Base-by-base conservation (phyloP, 2,329 filamentous ascomycete species). In the Sporothrix curviconia region DNA sequence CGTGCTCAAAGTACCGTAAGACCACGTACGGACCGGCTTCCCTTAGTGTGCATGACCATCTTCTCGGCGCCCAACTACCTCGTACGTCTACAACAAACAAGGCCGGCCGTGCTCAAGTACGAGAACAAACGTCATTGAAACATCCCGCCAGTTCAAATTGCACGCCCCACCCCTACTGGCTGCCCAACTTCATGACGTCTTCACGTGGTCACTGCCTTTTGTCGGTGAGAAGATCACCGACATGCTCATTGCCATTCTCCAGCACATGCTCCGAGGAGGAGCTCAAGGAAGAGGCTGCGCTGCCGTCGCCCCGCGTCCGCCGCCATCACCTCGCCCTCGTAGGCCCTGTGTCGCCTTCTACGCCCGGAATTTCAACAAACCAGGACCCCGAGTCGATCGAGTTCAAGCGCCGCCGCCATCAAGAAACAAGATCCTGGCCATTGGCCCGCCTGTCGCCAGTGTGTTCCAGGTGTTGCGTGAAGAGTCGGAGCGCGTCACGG, bases 71-170 rank as follows among this genome's bases (percentile, higher is more conserved):
- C 94, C 37, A 99, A 99, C 74, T 99, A 99, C 71, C 84, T 99
- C 62, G 94, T n/a, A 99, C 68, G 92, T 99, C 37, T 99, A 99
- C 77, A 99, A 99, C 84, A 99, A n/a, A 99, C 81, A 99, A 99
- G 79, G 94, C 94, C 2, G n/a, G 94, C 94, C 0, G 94, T 99
- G 40, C 79, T 99, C 67, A 99, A 99, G 77, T 99, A 99, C 71
- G 94, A 99, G 77, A 99, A 99, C 75, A 99, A n/a, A 99, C 69
- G 94, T 99, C 61, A 99, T 99, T n/a, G n/a, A 94, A 99, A 99
- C 78, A 99, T 99, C 70, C n/a, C 85, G 94, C 59, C 94, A 99
- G 74, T 99, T 99, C 78, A 99, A n/a, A 99, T 80, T 99, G 92
- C 82, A 97, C 94, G 22, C 94, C 94, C 34, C 94, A 99, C 72